Conservation (phyloP, 495 filamentous ascomycete species). For the Glutinoglossum americanum region DNA sequence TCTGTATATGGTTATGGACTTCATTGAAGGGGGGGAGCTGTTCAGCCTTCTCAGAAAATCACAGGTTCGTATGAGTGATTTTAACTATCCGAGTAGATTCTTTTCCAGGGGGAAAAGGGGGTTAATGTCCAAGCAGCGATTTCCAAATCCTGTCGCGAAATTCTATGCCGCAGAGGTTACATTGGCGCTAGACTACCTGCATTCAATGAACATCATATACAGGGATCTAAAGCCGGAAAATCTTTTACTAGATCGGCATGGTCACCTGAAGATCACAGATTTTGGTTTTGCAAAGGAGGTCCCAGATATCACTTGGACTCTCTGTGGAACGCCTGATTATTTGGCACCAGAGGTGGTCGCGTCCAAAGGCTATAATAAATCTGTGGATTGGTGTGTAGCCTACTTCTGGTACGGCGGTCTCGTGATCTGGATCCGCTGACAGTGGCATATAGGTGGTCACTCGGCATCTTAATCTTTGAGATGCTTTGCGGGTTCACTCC, state of each 20-base stretch:
- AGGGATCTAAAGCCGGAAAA: constrained; percentile 96
- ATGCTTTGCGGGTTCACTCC: constrained; percentile 98
- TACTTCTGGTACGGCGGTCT: background rate
- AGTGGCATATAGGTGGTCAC: constrained; percentile 57
- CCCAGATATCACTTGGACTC: constrained; percentile 95
- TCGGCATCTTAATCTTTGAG: constrained; percentile 96
- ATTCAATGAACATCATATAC: constrained; percentile 87
- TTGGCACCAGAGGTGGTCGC: constrained; percentile 91
- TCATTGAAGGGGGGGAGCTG: constrained; percentile 95
- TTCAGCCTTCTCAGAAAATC: constrained; percentile 92
- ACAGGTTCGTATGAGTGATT: constrained; percentile 52
- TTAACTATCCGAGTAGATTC: constrained; percentile 5
- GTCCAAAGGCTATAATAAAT: constrained; percentile 97
- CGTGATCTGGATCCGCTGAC: constrained; percentile 1
- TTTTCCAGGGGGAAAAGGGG: background rate
- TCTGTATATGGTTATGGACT: constrained; percentile 99
- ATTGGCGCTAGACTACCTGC: constrained; percentile 87
- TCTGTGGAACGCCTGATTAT: constrained; percentile 97
- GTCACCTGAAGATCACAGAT: constrained; percentile 95
- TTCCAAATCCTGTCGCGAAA: constrained; percentile 95
- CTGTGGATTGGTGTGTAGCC: constrained; percentile 74
- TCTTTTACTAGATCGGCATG: constrained; percentile 80
- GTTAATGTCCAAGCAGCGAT: constrained; percentile 38
- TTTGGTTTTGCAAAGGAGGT: constrained; percentile 98
- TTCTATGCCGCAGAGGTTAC: constrained; percentile 98